Percentiles rank a stretch among this genome's conserved stretches.
These are phyloP conservation scores for Waltergamsia citrina DNA, from an alignment of 2,329 filamentous ascomycete genomes.

Conservation along the genomic window DNA sequence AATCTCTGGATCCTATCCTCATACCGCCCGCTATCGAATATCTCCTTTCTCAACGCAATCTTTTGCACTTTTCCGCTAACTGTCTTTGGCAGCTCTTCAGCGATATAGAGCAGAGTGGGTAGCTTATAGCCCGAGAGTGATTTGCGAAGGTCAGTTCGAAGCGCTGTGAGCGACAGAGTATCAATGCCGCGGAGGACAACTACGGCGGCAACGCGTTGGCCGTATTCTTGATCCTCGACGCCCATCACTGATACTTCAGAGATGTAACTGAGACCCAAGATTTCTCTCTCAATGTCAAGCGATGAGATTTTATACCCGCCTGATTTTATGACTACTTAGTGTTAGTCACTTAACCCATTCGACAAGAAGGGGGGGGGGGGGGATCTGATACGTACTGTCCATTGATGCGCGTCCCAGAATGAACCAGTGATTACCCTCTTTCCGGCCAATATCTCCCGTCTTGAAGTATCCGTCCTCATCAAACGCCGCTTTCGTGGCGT, in stretches of 20 bases:
- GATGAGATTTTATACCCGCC: constrained; percentile 1
- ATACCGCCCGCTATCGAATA: not conserved
- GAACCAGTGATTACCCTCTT: constrained; percentile 1
- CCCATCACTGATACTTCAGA: not conserved
- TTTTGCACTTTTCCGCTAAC: not conserved
- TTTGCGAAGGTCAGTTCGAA: not conserved
- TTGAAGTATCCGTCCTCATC: not conserved
- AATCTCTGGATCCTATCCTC: not conserved
- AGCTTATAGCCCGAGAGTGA: not conserved
- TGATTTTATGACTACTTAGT: not conserved
- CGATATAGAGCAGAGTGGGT: not conserved
- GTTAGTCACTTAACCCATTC: too few relatives aligned
- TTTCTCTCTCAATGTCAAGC: constrained; percentile 1
- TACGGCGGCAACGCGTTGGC: not conserved
- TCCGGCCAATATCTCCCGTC: not conserved
- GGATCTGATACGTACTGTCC: constrained; percentile 2
- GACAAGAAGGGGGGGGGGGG: too few relatives aligned
- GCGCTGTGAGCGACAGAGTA: not conserved
- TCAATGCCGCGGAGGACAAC: not conserved
- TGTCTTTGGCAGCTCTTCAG: constrained; percentile 1
- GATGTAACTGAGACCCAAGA: not conserved
- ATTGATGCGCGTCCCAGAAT: not conserved
- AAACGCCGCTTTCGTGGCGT: not conserved
- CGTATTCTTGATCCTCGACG: constrained; percentile 1
- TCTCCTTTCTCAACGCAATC: not conserved